These are phyloP conservation scores for Ascobolus immersus DNA, from an alignment of 495 filamentous ascomycete genomes.

Conservation along the genomic window DNA sequence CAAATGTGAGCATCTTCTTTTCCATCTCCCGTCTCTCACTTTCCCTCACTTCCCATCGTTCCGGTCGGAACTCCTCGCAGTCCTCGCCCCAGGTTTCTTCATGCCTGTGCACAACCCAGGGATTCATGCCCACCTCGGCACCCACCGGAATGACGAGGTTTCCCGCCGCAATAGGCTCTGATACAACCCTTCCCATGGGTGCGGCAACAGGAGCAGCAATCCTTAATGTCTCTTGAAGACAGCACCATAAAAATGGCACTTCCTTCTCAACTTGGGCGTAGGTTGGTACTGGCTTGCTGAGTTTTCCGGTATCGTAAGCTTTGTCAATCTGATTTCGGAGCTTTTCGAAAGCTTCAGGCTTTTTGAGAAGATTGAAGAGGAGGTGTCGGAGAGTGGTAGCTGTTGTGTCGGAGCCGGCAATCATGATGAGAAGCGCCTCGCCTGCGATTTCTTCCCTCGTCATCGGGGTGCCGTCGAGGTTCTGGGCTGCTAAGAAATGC, in stretches of 20 bases:
- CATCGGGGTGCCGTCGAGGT: too few relatives aligned
- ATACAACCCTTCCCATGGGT: too few relatives aligned
- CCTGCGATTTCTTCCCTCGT: slow-evolving; percentile 23
- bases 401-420: slow-evolving; percentile 39
- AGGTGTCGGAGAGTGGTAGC: slow-evolving; percentile 30
- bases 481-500: too few relatives aligned
- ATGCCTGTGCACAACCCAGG: slow-evolving; percentile 29
- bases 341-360: slow-evolving; percentile 22
- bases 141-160: slow-evolving; percentile 29
- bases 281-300: slow-evolving; percentile 16
- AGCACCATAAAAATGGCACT: too few relatives aligned
- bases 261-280: too few relatives aligned
- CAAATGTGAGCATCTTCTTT: slow-evolving; percentile 24
- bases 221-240: slow-evolving; percentile 27
- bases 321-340: slow-evolving; percentile 32
- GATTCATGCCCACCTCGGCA: slow-evolving; percentile 31
- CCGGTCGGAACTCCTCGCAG: slow-evolving; percentile 33
- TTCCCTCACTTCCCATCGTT: slow-evolving; percentile 35
- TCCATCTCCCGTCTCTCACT: slow-evolving; percentile 23
- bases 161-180: too few relatives aligned
- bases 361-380: slow-evolving; percentile 26
- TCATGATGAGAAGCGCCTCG: slow-evolving; percentile 28
- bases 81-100: slow-evolving; percentile 33
- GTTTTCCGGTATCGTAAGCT: slow-evolving; percentile 15
- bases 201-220: slow-evolving; percentile 23